phyloP scores from a whole-genome alignment of 768 basidiomycete species.

The Tulasnella sp. region DNA sequence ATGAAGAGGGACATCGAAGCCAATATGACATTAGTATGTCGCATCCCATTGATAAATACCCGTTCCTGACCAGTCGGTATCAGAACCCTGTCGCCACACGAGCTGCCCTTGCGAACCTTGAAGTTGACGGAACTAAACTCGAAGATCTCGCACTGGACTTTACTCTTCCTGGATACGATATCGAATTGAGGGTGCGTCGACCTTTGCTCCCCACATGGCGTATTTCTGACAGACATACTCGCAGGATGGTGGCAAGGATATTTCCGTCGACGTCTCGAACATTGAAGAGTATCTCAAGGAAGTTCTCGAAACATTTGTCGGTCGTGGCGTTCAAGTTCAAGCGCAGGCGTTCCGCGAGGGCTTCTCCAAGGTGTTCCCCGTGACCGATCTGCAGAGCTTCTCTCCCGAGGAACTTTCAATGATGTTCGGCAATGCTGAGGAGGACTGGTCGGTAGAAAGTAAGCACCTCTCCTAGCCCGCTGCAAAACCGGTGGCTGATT shows the following conservation, averaged over 20 bases:
- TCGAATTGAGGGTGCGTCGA: conserved; percentile 72
- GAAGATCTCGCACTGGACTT: conserved; percentile 94
- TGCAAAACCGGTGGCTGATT: conserved; percentile 8
- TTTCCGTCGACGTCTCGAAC: conserved; percentile 80
- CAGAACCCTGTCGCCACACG: conserved; percentile 34
- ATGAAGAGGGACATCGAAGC: conserved; percentile 49
- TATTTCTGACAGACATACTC: conserved; percentile 8
- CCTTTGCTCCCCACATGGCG: conserved; percentile 18
- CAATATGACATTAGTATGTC: conserved; percentile 37
- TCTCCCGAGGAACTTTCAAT: conserved; percentile 92
- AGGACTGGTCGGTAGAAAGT: conserved; percentile 95
- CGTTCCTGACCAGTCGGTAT: conserved; percentile 26
- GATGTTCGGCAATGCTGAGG: conserved; percentile 94
- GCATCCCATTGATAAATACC: neutral
- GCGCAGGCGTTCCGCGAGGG: conserved; percentile 90
- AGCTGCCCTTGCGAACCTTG: conserved; percentile 44
- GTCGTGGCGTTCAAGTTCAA: conserved; percentile 71
- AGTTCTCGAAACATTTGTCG: conserved; percentile 84
- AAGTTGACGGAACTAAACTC: conserved; percentile 60
- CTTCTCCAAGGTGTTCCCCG: conserved; percentile 94
- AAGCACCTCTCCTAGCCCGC: conserved; percentile 38
- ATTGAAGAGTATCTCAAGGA: conserved; percentile 84
- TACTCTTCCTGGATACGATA: conserved; percentile 92
- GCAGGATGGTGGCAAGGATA: conserved; percentile 74
- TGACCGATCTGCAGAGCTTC: conserved; percentile 85